phyloP scores from a whole-genome alignment of 2,329 filamentous ascomycete genomes.

The Ambrosiella xylebori region DNA sequence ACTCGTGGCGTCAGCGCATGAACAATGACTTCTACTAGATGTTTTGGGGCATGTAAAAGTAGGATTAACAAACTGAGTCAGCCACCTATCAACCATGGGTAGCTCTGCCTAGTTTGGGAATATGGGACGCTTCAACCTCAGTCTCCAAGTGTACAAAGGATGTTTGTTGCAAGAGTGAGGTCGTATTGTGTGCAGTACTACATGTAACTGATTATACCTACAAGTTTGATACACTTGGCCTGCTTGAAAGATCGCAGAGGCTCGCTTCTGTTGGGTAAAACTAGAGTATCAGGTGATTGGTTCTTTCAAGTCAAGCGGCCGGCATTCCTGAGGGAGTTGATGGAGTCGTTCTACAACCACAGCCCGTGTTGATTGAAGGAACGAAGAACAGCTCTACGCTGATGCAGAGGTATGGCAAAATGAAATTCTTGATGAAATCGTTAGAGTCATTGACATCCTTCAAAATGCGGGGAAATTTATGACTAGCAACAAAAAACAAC shows the following conservation, averaged over 20 bases:
- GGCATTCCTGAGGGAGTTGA: not conserved
- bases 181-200: too few species aligned
- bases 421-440: too few species aligned
- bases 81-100: not conserved
- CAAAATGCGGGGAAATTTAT: not conserved
- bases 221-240: too few species aligned
- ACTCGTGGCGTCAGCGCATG: slow-evolving; percentile 9
- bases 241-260: not conserved
- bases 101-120: slow-evolving; percentile 8
- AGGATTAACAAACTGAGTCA: slow-evolving; percentile 4
- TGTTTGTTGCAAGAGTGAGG: not conserved
- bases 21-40: slow-evolving; percentile 1
- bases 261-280: not conserved
- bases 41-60: slow-evolving; percentile 8
- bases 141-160: not conserved
- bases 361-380: not conserved
- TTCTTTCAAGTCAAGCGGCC: not conserved
- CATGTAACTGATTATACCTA: too few species aligned
- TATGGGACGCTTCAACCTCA: not conserved
- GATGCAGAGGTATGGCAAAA: too few species aligned
- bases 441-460: not conserved
- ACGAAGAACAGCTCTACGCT: not conserved
- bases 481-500: not conserved
- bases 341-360: not conserved
- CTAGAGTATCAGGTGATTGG: not conserved